Percentiles rank a stretch among this genome's conserved stretches.
These are phyloP conservation scores for Alternaria triticina DNA, from an alignment of 2,329 filamentous ascomycete genomes.

Conservation along the genomic window DNA sequence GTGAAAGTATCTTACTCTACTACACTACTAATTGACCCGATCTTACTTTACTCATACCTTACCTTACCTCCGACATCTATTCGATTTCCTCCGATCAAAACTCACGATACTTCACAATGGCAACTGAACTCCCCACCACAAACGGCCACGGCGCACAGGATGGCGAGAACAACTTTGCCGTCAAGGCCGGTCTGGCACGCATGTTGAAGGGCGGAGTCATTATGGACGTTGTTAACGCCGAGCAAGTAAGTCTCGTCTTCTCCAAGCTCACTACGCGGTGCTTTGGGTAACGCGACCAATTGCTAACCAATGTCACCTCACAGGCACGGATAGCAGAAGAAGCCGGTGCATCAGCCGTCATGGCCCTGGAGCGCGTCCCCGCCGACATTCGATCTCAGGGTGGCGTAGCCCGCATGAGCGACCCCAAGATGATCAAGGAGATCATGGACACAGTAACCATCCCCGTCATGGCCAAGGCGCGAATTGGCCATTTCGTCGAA, in stretches of 20 bases:
- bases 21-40: constrained; percentile 2
- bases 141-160: constrained; percentile 54
- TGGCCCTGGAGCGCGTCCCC: constrained; percentile 97
- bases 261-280: background rate
- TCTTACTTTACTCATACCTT: background rate
- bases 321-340: constrained; percentile 96
- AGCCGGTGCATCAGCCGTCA: constrained; percentile 93
- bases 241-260: constrained; percentile 63
- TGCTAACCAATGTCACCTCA: constrained; percentile 12
- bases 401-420: constrained; percentile 95
- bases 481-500: constrained; percentile 97
- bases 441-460: constrained; percentile 96
- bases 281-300: background rate
- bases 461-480: constrained; percentile 98
- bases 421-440: constrained; percentile 91
- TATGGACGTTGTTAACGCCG: constrained; percentile 96
- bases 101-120: constrained; percentile 43
- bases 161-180: constrained; percentile 70
- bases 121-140: constrained; percentile 56
- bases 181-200: constrained; percentile 94
- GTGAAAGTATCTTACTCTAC: background rate
- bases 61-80: background rate
- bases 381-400: constrained; percentile 93
- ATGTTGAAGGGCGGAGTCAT: constrained; percentile 99
- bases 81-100: background rate